Evolutionary conservation across 2,329 filamentous ascomycete species (phyloP).

Genomic region (Albophoma yamanashiensis): DNA sequence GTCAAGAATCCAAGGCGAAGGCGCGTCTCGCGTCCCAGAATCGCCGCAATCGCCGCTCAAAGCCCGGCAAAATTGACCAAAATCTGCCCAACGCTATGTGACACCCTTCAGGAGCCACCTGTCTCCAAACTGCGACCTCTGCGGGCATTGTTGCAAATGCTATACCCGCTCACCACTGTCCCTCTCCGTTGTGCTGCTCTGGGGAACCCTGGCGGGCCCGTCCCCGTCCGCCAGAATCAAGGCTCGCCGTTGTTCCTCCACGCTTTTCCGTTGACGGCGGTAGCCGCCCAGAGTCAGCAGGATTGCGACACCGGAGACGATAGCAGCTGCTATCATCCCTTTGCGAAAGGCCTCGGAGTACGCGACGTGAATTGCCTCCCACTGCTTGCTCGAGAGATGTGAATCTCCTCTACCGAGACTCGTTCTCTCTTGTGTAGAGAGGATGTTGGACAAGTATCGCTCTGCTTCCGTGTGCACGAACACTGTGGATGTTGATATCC

Average conservation of each 20-base stretch:
- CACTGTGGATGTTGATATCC: conserved; percentile 41
- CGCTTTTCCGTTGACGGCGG: conserved; percentile 12
- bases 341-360: conserved; percentile 33
- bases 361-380: conserved; percentile 20
- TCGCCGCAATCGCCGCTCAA: neutral
- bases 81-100: neutral
- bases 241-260: conserved; percentile 10
- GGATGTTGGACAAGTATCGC: conserved; percentile 14
- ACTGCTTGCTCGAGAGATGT: conserved; percentile 16
- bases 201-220: neutral
- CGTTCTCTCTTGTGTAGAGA: conserved; percentile 17
- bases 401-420: conserved; percentile 11
- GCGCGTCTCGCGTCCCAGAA: neutral
- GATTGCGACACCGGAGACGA: conserved; percentile 27
- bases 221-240: conserved; percentile 9
- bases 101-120: neutral
- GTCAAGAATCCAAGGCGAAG: neutral
- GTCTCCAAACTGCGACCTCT: neutral
- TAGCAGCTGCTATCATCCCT: conserved; percentile 35
- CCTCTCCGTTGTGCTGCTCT: neutral
- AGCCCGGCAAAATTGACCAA: neutral
- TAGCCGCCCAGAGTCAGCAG: conserved; percentile 29
- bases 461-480: conserved; percentile 25
- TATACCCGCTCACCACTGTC: neutral
- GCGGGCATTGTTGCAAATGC: neutral